Evolutionary conservation across 164 flowering plant genomes (phyloP).

Genomic region (Berberis vulgaris): DNA sequence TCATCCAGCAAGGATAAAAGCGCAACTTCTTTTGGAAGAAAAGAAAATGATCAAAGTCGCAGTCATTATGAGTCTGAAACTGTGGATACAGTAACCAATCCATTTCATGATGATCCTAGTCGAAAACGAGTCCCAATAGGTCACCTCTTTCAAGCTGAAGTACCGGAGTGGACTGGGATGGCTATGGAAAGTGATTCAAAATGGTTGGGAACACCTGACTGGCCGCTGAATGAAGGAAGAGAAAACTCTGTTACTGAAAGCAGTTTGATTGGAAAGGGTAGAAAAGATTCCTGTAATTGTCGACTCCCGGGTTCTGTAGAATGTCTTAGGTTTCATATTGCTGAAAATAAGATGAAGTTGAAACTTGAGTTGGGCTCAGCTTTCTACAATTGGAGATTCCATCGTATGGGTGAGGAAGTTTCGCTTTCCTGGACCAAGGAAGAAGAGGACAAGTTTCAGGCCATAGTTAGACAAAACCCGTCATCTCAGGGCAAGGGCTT

Average conservation of each 20-base stretch:
- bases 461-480: constrained; percentile 35
- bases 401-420: constrained; percentile 74
- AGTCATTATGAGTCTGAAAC: no score
- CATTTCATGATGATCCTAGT: constrained; percentile 11
- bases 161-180: constrained; percentile 61
- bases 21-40: constrained; percentile 4
- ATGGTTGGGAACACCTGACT: constrained; percentile 64
- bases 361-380: constrained; percentile 60
- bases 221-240: constrained; percentile 45
- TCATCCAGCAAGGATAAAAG: constrained; percentile 15
- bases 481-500: constrained; percentile 30
- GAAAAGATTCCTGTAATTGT: constrained; percentile 64
- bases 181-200: constrained; percentile 44
- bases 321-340: constrained; percentile 66
- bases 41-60: constrained; percentile 2
- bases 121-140: constrained; percentile 42
- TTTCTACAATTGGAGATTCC: constrained; percentile 50
- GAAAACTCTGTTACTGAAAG: constrained; percentile 25
- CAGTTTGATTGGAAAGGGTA: constrained; percentile 68
- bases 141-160: constrained; percentile 46
- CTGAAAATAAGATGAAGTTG: constrained; percentile 40
- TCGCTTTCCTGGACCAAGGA: constrained; percentile 46
- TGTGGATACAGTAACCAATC: not conserved
- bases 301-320: constrained; percentile 40
- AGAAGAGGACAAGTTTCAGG: constrained; percentile 46